Evolutionary conservation across 805 yeast genomes (phyloP), one percentile per base, ranked within the genome.

Genomic region (Yarrowia sp.): DNA sequence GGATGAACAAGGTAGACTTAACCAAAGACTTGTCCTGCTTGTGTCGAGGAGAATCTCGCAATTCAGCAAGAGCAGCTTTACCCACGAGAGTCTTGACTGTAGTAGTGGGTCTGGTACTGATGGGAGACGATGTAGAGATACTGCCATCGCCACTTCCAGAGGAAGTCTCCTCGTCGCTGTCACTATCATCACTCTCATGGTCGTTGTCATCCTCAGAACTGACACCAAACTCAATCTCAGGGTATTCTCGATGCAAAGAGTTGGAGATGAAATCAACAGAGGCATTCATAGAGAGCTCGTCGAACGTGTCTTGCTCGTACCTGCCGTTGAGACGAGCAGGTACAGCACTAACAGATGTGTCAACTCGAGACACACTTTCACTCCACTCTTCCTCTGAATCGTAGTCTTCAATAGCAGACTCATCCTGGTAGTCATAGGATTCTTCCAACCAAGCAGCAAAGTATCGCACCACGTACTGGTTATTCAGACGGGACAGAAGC

Each of bases 361-460:
- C 60, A n/a, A 33, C 64, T 14, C 60, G 47, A 17, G 66, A 38
- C 14, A 30, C 49, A 14, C 68, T 38, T 43, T 66, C 60, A n/a
- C 52, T 44, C 64, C 63, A 66, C 13, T 72, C 75, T 39, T 69
- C 71, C 17, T 64, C 70, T 0, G 65, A 67, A 2, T 70, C 69
- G 76, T 82, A 67, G 38, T 43, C 70, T 7, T 68, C 68, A 17
- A 79, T 72, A 2, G 76, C 80, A 42, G 72, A 76, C n/a, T 77
- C 81, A 39, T 76, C 79, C 3, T 74, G 74, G 71, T 69, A 74
- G 64, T 72, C 75, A 38, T 73, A 70, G 36, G 87, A 88, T 67
- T 91, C 96, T 74, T 93, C 98, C 6, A 94, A 84, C 99, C 99
- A 95, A 0, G 98, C 97, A 3, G 98, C 96, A 78, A 91, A 95